Evolutionary conservation across 371 early-diverging fungal genomes (phyloP).

Genomic region (Lichtheimia corymbifera): DNA sequence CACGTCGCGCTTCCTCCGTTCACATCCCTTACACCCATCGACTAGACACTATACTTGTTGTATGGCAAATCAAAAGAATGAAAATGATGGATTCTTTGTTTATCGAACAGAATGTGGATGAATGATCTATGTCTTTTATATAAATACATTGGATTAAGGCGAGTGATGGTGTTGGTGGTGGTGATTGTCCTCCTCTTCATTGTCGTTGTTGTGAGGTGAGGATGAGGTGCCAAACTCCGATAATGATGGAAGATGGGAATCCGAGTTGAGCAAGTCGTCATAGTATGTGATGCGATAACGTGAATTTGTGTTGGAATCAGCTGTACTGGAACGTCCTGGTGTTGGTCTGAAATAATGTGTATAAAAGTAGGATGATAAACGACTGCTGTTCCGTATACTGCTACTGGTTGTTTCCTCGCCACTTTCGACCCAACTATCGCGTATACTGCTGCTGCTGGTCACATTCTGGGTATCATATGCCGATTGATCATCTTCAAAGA

Average conservation of each 20-base stretch:
- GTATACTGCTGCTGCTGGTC: not conserved
- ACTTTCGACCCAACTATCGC: not conserved
- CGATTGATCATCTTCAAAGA: conserved; percentile 1
- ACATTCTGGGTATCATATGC: not conserved
- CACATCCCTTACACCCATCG: no score
- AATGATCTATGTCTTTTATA: no score
- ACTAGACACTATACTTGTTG: not conserved
- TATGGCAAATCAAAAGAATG: conserved; percentile 1
- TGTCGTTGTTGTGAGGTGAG: no score
- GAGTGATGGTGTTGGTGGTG: no score
- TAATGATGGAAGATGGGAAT: not conserved
- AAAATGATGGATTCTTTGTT: no score
- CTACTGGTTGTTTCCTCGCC: not conserved
- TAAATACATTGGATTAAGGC: no score
- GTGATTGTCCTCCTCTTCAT: no score
- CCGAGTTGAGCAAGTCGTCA: conserved; percentile 13
- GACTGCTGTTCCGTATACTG: not conserved
- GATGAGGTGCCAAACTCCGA: not conserved
- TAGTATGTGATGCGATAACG: conserved; percentile 24
- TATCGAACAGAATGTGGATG: no score
- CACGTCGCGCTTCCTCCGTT: no score
- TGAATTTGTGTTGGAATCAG: conserved; percentile 5
- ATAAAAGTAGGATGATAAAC: conserved; percentile 1
- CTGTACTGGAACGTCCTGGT: conserved; percentile 4
- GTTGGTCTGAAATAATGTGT: no score